Base-by-base conservation (phyloP, 345 rosid species). In the Eucalyptus tenuipes region DNA sequence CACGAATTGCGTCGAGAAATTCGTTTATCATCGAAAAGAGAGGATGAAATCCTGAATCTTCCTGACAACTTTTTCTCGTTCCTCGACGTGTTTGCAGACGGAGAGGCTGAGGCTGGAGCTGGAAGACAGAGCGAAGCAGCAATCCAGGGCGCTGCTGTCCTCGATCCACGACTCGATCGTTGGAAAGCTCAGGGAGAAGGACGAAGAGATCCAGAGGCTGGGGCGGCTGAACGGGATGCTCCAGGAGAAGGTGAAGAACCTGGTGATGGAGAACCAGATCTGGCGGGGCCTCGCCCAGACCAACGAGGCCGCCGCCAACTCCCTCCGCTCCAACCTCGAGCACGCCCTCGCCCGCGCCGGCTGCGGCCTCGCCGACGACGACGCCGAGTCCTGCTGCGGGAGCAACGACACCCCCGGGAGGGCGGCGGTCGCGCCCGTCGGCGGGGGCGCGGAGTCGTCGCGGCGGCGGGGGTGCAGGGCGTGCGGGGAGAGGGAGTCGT, bases 261-360 rank as follows among this genome's bases (percentile, higher is more conserved):
- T 97, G 7, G 92, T 49, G 87, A 88, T 92, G 0, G 98, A 97
- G 89, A 96, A 95, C 79, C 97, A 95, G 86, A 87, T 95, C 6
- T 96, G 97, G 99, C 91, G 95, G 11, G 96, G 95, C 47, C 87
- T 95, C 31, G 98, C 98, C 1, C 97, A 95, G 47, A 91, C 93
- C 25, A 96, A 95, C 44, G 99, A 97, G 91, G 96, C 97, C 80
- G 92, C 95, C 6, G 97, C 97, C 29, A 97, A 94, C 84, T 92
- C 94, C 10, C 93, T 97, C 31, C 91, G 98, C 6, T 90, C 87
- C 90, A 94, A 95, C 80, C 93, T 97, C 7, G 96, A 97, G 64
- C 96, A 94, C 14, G 95, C 95, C 57, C 92, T 97, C 81, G 95
- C 96, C 79, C 95, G 91, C 87, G 49, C 89, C 88, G 90, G 89